Evolutionary conservation across 2,329 filamentous ascomycete genomes (phyloP), one percentile per base, ranked within the genome.

Genomic region (Cladophialophora yegresii): DNA sequence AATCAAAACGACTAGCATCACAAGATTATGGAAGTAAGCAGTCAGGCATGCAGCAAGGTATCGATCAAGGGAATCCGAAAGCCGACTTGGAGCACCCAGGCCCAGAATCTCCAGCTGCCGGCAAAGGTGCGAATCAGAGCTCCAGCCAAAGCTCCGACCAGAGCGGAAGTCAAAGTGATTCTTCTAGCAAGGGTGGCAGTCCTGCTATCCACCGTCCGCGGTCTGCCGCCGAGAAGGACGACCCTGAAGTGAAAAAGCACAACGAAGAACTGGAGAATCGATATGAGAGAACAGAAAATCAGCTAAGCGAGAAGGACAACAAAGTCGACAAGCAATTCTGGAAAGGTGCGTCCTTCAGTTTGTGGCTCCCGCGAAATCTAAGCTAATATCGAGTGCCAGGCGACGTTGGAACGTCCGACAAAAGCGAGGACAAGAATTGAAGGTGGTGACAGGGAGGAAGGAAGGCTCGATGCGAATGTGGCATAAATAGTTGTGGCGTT

Each of bases 251-350:
- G 43, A 67, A 58, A 55, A 70, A 71, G 61, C 69, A 72, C 58
- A 67, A 65, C 36, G 64, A 67, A 60, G 62, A 65, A 50, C 61
- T 65, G 54, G 65, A 63, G 58, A 43, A 65, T 20, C 53, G 67
- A 51, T 54, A 58, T 49, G 67, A 65, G 47, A 60, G 67, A 43
- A 62, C 66, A 16, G 50, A 55, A 32, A 70, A 71, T 58, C 70
- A 71, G 55, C 40, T 71, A n/a, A 50, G 60, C 30, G 70, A 71
- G 50, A 45, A 68, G 12, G 69, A 72, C 32, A 70, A 70, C 57
- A 70, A 71, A 62, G 70, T 71, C n/a, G 65, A 71, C 51, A 71
- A 71, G 61, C 54, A 63, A 5, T 71, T 70, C 51, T 71, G 70
- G 70, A 50, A 58, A 53, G 69, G 70, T 71, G 32, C 22, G 64